Base-by-base conservation (phyloP, 148 eudicot species). In the Drosera capensis region DNA sequence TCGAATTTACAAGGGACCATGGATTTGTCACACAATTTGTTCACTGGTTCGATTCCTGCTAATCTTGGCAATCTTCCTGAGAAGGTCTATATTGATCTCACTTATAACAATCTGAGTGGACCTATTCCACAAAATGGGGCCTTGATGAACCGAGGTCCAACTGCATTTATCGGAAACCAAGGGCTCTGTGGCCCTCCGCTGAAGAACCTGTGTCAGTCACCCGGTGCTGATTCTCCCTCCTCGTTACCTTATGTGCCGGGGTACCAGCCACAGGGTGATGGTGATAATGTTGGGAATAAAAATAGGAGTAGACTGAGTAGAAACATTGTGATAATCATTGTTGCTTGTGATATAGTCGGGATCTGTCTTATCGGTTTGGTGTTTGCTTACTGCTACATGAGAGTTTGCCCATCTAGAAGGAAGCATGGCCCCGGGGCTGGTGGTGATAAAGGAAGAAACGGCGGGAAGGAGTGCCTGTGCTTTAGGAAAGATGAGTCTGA, bases 111-210 rank as follows among this genome's bases (percentile, higher is more conserved):
- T 37, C 68, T 90, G 47, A 90, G 78, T 45, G 99, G 99, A 29
- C 66, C 88, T 13, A 90, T 90, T 36, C 99, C 99, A 1, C 95
- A 84, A 65, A 80, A 64, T 62, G 99, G 99, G 58, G 99, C 94
- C 43, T 65, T 90, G 22, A 72, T 90, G 45, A 90, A 90, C 46
- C 62, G 99, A 70, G 99, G 99, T 38, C 99, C 99, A 9, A 90
- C 99, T 1, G 99, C 99, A 23, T 90, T 90, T 49, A 78, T 90
- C 45, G 99, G 95, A 7, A 90, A 90, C 19, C 80, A 88, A 15
- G 71, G 69, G 14, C 85, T 90, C 36, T 90, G 99, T 70, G 99
- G 99, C 21, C 87, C 99, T 25, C 99, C 99, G 1, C 58, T 85
- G 60, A 90, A 75, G 66, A 73, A 66, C n/a, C 78, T 68, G 11